These are phyloP conservation scores for Immersiporthe knoxdaviesiana DNA, from an alignment of 2,329 filamentous ascomycete species.

Conservation along the genomic window DNA sequence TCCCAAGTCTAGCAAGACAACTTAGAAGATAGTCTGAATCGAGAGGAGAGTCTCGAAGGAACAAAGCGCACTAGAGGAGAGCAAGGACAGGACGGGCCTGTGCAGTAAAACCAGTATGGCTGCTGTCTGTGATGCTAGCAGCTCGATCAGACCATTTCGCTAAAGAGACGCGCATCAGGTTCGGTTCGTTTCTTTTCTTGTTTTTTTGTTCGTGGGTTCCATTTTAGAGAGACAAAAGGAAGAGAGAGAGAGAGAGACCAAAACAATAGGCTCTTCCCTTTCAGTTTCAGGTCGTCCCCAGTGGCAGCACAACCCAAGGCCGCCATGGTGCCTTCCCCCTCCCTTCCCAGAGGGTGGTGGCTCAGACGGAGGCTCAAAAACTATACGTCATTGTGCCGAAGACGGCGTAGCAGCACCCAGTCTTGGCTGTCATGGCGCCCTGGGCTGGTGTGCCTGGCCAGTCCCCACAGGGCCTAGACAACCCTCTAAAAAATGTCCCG, in stretches of 20 bases:
- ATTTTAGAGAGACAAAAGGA: background rate
- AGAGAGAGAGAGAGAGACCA: no score
- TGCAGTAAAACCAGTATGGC: no score
- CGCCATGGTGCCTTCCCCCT: background rate
- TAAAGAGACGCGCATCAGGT: background rate
- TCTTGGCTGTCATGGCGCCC: conserved; percentile 6
- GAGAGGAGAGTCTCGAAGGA: conserved; percentile 1
- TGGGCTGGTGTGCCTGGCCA: background rate
- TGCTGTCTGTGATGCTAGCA: background rate
- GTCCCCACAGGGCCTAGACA: conserved; percentile 3
- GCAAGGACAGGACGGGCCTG: background rate
- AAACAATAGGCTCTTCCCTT: no score
- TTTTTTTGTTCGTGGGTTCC: background rate
- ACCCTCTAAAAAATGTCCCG: background rate
- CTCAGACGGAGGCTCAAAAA: background rate
- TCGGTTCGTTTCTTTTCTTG: background rate
- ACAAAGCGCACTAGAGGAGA: conserved; percentile 3
- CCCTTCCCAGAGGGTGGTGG: background rate
- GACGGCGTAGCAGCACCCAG: conserved; percentile 14
- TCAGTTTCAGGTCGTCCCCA: background rate
- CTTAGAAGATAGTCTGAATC: conserved; percentile 14
- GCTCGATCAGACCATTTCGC: background rate
- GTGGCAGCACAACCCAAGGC: background rate
- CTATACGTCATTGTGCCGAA: conserved; percentile 19
- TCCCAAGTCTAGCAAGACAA: conserved; percentile 18